phyloP scores from a whole-genome alignment of 2,329 filamentous ascomycete genomes.

The Penicillium sp. region DNA sequence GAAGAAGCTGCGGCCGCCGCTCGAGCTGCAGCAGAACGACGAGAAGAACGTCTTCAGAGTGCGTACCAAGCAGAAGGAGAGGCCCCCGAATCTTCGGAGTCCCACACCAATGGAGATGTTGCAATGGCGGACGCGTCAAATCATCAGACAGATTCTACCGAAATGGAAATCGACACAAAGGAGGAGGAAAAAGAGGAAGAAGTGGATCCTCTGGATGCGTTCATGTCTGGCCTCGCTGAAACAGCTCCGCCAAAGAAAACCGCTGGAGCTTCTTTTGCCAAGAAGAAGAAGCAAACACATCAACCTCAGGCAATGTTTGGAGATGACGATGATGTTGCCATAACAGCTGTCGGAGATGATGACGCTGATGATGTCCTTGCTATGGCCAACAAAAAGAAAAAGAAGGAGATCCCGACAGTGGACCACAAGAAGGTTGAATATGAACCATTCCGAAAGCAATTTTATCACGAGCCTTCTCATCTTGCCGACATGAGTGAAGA shows the following conservation, averaged over 20 bases:
- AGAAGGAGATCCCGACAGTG: constrained; percentile 89
- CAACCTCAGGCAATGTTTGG: constrained; percentile 86
- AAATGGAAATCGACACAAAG: constrained; percentile 41
- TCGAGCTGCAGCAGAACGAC: constrained; percentile 81
- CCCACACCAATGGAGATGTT: constrained; percentile 56
- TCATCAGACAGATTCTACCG: constrained; percentile 38
- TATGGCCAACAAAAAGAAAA: constrained; percentile 73
- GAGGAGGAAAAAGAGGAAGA: constrained; percentile 65
- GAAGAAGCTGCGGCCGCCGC: constrained; percentile 87
- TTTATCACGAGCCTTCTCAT: constrained; percentile 90
- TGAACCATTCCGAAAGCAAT: constrained; percentile 86
- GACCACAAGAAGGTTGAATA: constrained; percentile 88
- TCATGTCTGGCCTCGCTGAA: constrained; percentile 76
- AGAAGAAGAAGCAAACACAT: constrained; percentile 58
- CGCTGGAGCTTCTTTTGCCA: constrained; percentile 39
- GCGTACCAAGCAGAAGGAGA: constrained; percentile 35
- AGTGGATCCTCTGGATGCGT: constrained; percentile 93
- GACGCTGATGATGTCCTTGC: constrained; percentile 68
- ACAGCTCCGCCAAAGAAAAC: constrained; percentile 50
- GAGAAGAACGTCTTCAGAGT: constrained; percentile 67
- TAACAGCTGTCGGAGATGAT: constrained; percentile 64
- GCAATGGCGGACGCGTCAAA: constrained; percentile 48
- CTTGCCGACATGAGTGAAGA: constrained; percentile 80
- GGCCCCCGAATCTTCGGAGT: constrained; percentile 36
- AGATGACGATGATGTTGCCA: constrained; percentile 73